Evolutionary conservation across 2,329 filamentous ascomycete species (phyloP).

Genomic region (Microdochium paspali): DNA sequence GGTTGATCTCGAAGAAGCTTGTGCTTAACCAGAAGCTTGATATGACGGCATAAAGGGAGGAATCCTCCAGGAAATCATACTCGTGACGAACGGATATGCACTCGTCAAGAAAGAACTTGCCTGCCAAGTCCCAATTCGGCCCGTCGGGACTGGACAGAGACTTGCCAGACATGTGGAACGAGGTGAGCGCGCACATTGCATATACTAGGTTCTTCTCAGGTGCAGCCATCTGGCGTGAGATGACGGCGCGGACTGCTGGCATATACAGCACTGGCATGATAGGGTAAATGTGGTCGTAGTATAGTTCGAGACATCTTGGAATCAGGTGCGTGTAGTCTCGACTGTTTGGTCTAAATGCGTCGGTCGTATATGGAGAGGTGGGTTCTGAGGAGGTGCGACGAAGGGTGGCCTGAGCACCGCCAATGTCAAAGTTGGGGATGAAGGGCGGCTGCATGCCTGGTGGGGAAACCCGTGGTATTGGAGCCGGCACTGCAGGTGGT

Average conservation of each 20-base stretch:
- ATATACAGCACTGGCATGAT: constrained; percentile 53
- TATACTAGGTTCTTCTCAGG: constrained; percentile 37
- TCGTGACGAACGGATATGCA: constrained; percentile 44
- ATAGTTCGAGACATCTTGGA: constrained; percentile 50
- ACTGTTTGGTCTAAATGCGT: constrained; percentile 28
- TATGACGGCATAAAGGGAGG: constrained; percentile 44
- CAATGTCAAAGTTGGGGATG: constrained; percentile 8
- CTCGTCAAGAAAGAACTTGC: constrained; percentile 48
- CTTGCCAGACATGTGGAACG: constrained; percentile 37
- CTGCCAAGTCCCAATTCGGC: constrained; percentile 37
- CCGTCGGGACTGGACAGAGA: constrained; percentile 25
- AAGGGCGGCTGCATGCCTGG: constrained; percentile 14
- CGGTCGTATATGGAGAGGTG: constrained; percentile 28
- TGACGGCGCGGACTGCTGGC: constrained; percentile 42
- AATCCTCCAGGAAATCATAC: constrained; percentile 48
- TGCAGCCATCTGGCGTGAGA: constrained; percentile 25
- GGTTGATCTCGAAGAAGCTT: constrained; percentile 51
- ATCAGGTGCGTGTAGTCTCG: constrained; percentile 34
- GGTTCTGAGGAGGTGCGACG: constrained; percentile 21
- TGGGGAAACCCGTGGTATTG: constrained; percentile 8
- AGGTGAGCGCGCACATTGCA: constrained; percentile 47
- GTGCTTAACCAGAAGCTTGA: constrained; percentile 54
- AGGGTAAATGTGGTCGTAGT: constrained; percentile 53
- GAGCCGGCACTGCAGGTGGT: not conserved
- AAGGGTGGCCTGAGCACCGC: not conserved